Percentiles rank a stretch among this genome's conserved stretches.
These are phyloP conservation scores for Iberis pinnata DNA, from an alignment of 345 rosid genomes.

Conservation along the genomic window DNA sequence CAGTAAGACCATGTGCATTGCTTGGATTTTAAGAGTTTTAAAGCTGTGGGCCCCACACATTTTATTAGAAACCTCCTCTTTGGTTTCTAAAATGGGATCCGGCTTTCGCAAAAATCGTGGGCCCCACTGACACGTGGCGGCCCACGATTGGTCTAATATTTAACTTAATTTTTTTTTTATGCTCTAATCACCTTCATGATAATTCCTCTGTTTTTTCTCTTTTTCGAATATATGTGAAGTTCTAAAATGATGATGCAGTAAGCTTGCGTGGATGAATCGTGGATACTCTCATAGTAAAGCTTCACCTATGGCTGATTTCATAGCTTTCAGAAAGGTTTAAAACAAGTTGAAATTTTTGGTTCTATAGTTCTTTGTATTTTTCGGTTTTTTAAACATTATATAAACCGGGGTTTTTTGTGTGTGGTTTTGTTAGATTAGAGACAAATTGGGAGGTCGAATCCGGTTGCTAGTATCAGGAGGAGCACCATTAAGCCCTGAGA, in stretches of 20 bases:
- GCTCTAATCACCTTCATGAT: too few relatives aligned
- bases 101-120: too few relatives aligned
- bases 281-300: constrained; percentile 77
- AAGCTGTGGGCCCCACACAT: too few relatives aligned
- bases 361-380: not conserved
- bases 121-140: too few relatives aligned
- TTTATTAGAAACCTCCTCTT: too few relatives aligned
- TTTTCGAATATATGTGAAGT: not conserved
- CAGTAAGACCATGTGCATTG: constrained; percentile 37
- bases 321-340: constrained; percentile 91
- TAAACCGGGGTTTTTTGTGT: not conserved
- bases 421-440: constrained; percentile 50
- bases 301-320: constrained; percentile 75
- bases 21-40: not conserved
- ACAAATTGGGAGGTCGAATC: constrained; percentile 76
- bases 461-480: constrained; percentile 81
- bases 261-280: constrained; percentile 79
- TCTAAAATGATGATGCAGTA: constrained; percentile 46
- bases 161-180: too few relatives aligned
- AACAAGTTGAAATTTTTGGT: not conserved
- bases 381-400: not conserved
- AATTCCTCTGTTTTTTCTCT: constrained; percentile 18
- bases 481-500: constrained; percentile 76
- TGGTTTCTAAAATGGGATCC: too few relatives aligned
- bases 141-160: too few relatives aligned